A percentile compares a stretch with the other conserved stretches of the same genome.
Evolutionary conservation across 805 yeast genomes (phyloP).

Genomic region (Wickerhamomyces hampshirensis): DNA sequence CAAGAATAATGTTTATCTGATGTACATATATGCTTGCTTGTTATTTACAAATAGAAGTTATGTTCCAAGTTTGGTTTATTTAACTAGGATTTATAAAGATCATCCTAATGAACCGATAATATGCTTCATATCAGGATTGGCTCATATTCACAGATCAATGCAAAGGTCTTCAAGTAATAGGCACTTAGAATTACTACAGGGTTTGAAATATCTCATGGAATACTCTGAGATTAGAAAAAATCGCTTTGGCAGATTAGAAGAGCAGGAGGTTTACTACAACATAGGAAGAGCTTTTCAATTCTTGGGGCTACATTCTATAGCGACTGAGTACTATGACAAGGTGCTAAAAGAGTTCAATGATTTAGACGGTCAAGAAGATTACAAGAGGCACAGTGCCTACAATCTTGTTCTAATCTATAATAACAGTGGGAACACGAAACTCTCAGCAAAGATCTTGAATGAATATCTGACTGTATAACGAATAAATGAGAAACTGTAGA

Average conservation of each 20-base stretch:
- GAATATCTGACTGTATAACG: constrained; percentile 46
- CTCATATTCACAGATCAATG: constrained; percentile 86
- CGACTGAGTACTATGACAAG: constrained; percentile 65
- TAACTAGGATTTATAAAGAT: constrained; percentile 62
- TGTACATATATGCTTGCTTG: constrained; percentile 75
- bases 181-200: constrained; percentile 84
- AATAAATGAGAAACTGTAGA: too few relatives aligned
- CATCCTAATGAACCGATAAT: constrained; percentile 76
- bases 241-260: constrained; percentile 38
- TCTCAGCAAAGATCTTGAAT: constrained; percentile 63
- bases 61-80: constrained; percentile 75
- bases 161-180: constrained; percentile 84
- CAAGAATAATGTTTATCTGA: constrained; percentile 59
- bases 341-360: constrained; percentile 42
- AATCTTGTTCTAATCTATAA: constrained; percentile 74
- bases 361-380: constrained; percentile 44
- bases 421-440: constrained; percentile 61
- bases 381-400: constrained; percentile 80
- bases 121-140: constrained; percentile 66
- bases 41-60: constrained; percentile 80
- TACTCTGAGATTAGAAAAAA: constrained; percentile 52
- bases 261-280: constrained; percentile 78
- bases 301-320: constrained; percentile 70
- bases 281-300: constrained; percentile 82
- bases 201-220: constrained; percentile 70